Conservation (phyloP, 768 basidiomycete genomes). For the Tricholoma hemisulphureum region DNA sequence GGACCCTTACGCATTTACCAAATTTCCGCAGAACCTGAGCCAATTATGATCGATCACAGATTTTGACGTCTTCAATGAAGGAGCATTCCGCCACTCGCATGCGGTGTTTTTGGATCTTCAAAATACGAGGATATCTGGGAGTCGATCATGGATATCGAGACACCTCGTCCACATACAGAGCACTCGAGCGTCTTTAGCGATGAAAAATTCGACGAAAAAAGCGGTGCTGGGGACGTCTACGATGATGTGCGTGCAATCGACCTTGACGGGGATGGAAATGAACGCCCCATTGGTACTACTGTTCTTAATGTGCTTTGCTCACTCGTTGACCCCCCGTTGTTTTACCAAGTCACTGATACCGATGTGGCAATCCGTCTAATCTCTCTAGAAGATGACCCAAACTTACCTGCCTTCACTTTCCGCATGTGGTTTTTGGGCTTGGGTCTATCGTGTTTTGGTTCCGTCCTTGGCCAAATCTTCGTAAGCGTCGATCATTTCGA, state of each 20-base stretch:
- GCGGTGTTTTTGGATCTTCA: too few relatives aligned
- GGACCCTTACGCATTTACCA: too few relatives aligned
- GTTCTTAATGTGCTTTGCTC: background rate
- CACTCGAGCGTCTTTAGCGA: conserved; percentile 21
- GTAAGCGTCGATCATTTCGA: conserved; percentile 16
- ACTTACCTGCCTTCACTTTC: conserved; percentile 50
- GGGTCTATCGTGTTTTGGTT: conserved; percentile 56
- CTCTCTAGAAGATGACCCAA: conserved; percentile 53
- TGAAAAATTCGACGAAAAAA: conserved; percentile 26
- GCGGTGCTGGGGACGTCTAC: conserved; percentile 25
- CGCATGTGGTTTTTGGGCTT: conserved; percentile 55
- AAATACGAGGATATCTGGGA: too few relatives aligned
- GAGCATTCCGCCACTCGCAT: too few relatives aligned
- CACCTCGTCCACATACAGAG: too few relatives aligned
- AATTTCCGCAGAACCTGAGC: too few relatives aligned
- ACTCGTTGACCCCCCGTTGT: background rate
- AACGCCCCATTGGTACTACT: conserved; percentile 5
- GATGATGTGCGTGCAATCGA: conserved; percentile 24
- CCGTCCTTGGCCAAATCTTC: conserved; percentile 36
- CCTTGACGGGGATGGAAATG: conserved; percentile 5
- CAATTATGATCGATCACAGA: too few relatives aligned
- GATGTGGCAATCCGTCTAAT: conserved; percentile 50
- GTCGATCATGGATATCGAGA: too few relatives aligned
- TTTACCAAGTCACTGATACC: conserved; percentile 38
- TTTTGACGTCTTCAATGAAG: too few relatives aligned